These are phyloP conservation scores for Carex pumila DNA, from an alignment of 176 grass and related monocot genomes.

Conservation along the genomic window DNA sequence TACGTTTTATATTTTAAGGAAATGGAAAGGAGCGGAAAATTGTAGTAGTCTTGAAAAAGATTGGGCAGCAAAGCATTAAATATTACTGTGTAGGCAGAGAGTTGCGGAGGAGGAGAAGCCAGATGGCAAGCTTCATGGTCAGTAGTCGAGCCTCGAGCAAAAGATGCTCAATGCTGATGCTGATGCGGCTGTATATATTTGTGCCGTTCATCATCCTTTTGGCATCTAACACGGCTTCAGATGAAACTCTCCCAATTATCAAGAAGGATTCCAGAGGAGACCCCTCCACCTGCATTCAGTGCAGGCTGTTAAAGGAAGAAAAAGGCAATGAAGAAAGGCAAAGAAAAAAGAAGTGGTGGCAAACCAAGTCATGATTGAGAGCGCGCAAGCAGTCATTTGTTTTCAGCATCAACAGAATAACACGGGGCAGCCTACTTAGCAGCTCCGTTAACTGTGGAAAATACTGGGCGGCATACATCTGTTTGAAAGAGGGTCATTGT, in stretches of 20 bases:
- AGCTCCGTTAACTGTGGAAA: conserved; percentile 86
- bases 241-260: conserved; percentile 61
- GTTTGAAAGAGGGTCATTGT: conserved; percentile 14
- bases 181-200: conserved; percentile 24
- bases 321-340: background rate
- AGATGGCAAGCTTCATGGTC: conserved; percentile 36
- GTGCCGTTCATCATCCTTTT: conserved; percentile 35
- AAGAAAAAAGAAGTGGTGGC: background rate
- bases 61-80: background rate
- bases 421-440: conserved; percentile 68
- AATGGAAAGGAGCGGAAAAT: background rate
- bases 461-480: conserved; percentile 77
- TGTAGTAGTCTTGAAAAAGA: background rate
- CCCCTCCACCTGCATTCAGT: conserved; percentile 41
- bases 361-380: conserved; percentile 81
- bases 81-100: conserved; percentile 3
- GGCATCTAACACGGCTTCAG: conserved; percentile 61
- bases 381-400: conserved; percentile 91
- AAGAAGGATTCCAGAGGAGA: conserved; percentile 61
- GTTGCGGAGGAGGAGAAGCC: conserved; percentile 42
- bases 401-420: conserved; percentile 96
- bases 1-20: background rate
- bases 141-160: conserved; percentile 47
- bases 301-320: background rate
- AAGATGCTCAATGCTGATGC: conserved; percentile 56